phyloP scores from a whole-genome alignment of 371 early-diverging fungal genomes.

The Capillidium rhysosporum region DNA sequence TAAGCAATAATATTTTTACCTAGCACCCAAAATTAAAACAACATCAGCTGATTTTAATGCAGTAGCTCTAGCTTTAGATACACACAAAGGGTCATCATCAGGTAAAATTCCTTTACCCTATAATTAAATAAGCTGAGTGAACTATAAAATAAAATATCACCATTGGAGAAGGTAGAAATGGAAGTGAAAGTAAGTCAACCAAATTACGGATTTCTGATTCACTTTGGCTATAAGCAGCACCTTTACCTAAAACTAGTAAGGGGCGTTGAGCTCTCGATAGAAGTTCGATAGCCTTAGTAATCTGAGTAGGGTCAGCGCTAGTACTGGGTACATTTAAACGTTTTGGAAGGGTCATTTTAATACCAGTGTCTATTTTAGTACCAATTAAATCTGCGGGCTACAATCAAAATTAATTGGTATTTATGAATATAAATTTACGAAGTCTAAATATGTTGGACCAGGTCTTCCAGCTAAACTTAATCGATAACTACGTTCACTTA shows the following conservation, averaged over 20 bases:
- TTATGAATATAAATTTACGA: constrained; percentile 10
- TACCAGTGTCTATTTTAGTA: constrained; percentile 7
- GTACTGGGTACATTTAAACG: not conserved
- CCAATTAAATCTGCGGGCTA: constrained; percentile 48
- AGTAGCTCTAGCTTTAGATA: constrained; percentile 43
- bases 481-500: constrained; percentile 34
- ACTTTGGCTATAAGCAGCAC: constrained; percentile 46
- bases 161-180: constrained; percentile 68
- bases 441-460: constrained; percentile 49
- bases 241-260: constrained; percentile 56
- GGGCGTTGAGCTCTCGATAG: constrained; percentile 30
- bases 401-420: not conserved
- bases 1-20: constrained; percentile 6
- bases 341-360: constrained; percentile 7
- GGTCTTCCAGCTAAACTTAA: constrained; percentile 37
- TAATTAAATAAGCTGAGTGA: not conserved
- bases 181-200: constrained; percentile 29
- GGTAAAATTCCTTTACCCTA: constrained; percentile 47
- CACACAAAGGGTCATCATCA: constrained; percentile 37
- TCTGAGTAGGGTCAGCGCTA: not conserved
- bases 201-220: constrained; percentile 31
- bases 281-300: constrained; percentile 12
- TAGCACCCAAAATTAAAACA: constrained; percentile 46
- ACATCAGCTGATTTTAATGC: constrained; percentile 51
- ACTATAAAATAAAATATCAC: not conserved